phyloP scores from a whole-genome alignment of 148 eudicot genomes.

The Vaccinium macrocarpon region DNA sequence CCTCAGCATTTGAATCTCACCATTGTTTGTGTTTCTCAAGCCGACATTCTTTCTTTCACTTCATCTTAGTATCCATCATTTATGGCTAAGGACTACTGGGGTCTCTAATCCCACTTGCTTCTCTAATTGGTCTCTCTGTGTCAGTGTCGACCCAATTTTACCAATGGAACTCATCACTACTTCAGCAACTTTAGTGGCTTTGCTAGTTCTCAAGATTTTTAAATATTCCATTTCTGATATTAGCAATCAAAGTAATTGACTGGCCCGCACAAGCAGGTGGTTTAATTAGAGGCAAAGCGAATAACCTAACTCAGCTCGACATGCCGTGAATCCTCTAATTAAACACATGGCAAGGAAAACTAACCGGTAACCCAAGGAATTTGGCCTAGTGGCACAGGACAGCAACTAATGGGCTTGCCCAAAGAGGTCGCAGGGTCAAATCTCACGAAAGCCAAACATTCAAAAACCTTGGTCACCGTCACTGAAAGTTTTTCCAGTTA shows the following conservation, averaged over 20 bases:
- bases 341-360: neutral
- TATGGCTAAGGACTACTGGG: neutral
- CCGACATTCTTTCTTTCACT: neutral
- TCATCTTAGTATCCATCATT: neutral
- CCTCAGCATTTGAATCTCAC: neutral
- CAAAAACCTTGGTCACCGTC: too few species aligned
- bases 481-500: too few species aligned
- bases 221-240: neutral
- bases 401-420: too few species aligned
- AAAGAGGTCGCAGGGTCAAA: too few species aligned
- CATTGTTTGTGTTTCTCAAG: neutral
- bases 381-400: too few species aligned
- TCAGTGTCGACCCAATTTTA: neutral
- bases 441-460: too few species aligned
- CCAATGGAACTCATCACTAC: neutral
- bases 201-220: neutral
- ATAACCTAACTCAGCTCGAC: neutral
- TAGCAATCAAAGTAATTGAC: neutral
- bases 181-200: neutral
- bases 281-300: neutral
- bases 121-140: neutral
- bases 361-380: neutral
- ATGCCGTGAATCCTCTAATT: neutral
- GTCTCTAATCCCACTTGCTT: neutral
- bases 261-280: neutral